Base-by-base conservation (phyloP, 139 green algal genomes). In the Nannochloris sp. region DNA sequence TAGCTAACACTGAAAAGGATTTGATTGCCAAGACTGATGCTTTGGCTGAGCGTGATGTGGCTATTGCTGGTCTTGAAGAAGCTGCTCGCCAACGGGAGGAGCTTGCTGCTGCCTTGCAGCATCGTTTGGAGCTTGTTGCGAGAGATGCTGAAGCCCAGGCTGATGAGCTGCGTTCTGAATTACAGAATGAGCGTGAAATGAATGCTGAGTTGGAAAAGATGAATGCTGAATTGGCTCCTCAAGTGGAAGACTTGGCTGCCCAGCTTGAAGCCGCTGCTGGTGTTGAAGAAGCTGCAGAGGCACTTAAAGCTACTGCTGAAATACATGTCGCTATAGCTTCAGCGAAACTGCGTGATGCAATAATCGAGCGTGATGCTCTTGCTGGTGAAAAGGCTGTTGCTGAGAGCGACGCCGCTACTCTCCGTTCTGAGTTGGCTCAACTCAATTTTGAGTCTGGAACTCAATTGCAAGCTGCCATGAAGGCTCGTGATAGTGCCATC, bases 221-320 rank as follows among this genome's bases (percentile, higher is more conserved):
- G 13, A 12, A 9, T 15, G 67, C 31, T 7, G 23, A 68, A 30
- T 36, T 68, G 33, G 60, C 15, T 4, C 3, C 25, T 34, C 36
- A 57, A 23, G 34, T 68, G 46, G n/a, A 29, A 4, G 45, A 25
- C 3, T 36, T 42, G 5, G 8, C 45, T 47, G 12, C 38, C 25
- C 31, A 67, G 10, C 24, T 67, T 36, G 44, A 60, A 48, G 27
- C 30, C 23, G 66, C 66, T 36, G 55, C 35, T 58, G 55, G 42
- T 19, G 19, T 51, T 19, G 42, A 51, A 19, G 19, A 19, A 19
- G 42, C 42, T 19, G 42, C 42, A 36, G 12, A 59, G 48, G 48
- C 9, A 23, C 9, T 10, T 19, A 9, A 59, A 12, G 9, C 48
- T 10, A 12, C 9, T 23, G 48, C 12, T 36, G 48, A 12, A 9